A percentile compares a stretch with the other conserved stretches of the same genome.
Evolutionary conservation across 1,284 basidiomycete genomes (phyloP).

Genomic region (Xerocomus minutiporus): DNA sequence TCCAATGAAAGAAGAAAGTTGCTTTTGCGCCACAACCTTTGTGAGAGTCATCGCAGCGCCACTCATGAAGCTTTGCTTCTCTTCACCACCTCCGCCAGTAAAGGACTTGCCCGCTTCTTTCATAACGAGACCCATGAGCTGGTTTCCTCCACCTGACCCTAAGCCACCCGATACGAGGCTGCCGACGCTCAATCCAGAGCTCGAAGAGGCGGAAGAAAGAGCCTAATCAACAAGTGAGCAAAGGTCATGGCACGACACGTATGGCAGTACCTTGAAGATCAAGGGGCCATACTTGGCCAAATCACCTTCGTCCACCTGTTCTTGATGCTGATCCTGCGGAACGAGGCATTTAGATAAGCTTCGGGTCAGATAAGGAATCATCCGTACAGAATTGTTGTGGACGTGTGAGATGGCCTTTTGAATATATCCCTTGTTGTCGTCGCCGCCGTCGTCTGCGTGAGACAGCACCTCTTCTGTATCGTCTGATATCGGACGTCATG

Average conservation of each 20-base stretch:
- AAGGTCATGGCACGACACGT: background rate
- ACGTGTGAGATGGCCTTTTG: conserved; percentile 25
- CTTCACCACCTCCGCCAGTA: conserved; percentile 59
- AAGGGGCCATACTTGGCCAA: conserved; percentile 23
- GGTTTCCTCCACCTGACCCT: conserved; percentile 44
- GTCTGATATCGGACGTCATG: conserved; percentile 38
- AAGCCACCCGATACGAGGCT: conserved; percentile 34
- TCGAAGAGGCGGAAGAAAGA: conserved; percentile 16
- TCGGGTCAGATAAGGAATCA: background rate
- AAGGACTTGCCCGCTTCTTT: conserved; percentile 72
- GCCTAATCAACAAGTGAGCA: conserved; percentile 20
- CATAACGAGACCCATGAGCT: conserved; percentile 80
- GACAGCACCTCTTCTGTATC: conserved; percentile 54
- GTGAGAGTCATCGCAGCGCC: conserved; percentile 80
- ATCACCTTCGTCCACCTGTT: conserved; percentile 14
- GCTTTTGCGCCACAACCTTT: conserved; percentile 71
- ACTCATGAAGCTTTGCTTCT: conserved; percentile 79
- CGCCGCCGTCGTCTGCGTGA: conserved; percentile 28
- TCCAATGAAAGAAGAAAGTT: conserved; percentile 50
- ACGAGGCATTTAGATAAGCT: background rate
- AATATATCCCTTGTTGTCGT: conserved; percentile 12
- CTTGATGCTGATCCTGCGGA: conserved; percentile 15
- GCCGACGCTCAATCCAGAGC: conserved; percentile 17
- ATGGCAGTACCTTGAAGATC: conserved; percentile 15
- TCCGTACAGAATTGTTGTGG: conserved; percentile 18